These are phyloP conservation scores for Aspergillus viridinutans DNA, from an alignment of 2,329 filamentous ascomycete species.

Conservation along the genomic window DNA sequence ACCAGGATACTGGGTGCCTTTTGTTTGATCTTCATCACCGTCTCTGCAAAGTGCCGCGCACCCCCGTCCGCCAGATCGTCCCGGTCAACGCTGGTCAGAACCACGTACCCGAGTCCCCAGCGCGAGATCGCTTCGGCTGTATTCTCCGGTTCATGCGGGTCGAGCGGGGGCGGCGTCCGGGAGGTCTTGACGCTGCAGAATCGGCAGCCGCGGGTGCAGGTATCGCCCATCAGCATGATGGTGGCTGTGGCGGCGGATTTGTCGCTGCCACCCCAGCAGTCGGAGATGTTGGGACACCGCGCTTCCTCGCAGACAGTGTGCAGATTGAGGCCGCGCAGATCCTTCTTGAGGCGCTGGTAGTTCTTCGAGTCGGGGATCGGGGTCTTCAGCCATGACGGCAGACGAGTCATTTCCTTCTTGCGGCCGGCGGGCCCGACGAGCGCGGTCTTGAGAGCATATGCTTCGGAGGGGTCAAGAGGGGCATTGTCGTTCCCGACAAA, in stretches of 20 bases:
- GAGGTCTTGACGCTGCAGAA: slow-evolving; percentile 97
- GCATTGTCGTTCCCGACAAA: slow-evolving; percentile 50
- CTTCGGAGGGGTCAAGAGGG: slow-evolving; percentile 45
- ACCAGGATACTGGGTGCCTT: slow-evolving; percentile 52
- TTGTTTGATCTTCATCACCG: slow-evolving; percentile 86
- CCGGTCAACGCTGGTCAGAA: slow-evolving; percentile 87
- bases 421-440: slow-evolving; percentile 58
- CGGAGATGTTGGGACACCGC: slow-evolving; percentile 92
- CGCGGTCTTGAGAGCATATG: slow-evolving; percentile 58
- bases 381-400: slow-evolving; percentile 95
- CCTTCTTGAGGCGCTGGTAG: slow-evolving; percentile 92
- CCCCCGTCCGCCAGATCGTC: slow-evolving; percentile 90
- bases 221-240: slow-evolving; percentile 99
- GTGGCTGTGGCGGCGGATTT: slow-evolving; percentile 92
- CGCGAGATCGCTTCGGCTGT: slow-evolving; percentile 87
- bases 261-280: slow-evolving; percentile 91
- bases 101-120: slow-evolving; percentile 95
- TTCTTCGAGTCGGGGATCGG: slow-evolving; percentile 82
- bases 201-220: slow-evolving; percentile 90
- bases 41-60: slow-evolving; percentile 85
- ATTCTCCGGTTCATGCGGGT: slow-evolving; percentile 94
- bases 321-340: slow-evolving; percentile 80
- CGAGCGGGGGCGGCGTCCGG: slow-evolving; percentile 70
- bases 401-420: slow-evolving; percentile 64
- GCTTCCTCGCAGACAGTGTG: slow-evolving; percentile 98